A percentile compares a stretch with the other conserved stretches of the same genome.
Conservation (phyloP, 768 basidiomycete species). For the Dioszegia aurantiaca region DNA sequence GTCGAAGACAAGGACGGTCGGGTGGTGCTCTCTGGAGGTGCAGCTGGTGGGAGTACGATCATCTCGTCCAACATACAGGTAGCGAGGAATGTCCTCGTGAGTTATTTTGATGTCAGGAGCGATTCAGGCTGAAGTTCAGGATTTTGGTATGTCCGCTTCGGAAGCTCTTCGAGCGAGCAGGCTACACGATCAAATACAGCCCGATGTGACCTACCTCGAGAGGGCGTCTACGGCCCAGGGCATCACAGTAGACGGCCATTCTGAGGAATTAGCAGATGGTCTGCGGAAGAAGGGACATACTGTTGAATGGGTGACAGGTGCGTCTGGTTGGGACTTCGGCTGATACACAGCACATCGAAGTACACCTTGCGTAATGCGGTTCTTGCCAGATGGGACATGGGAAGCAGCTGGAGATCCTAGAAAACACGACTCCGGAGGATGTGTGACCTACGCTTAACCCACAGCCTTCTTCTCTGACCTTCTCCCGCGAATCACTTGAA, state of each 20-base stretch:
- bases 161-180: constrained; percentile 32
- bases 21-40: constrained; percentile 33
- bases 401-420: constrained; percentile 27
- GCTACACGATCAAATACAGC: constrained; percentile 44
- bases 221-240: constrained; percentile 14
- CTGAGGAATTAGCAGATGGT: constrained; percentile 25
- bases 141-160: constrained; percentile 31
- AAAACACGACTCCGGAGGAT: constrained; percentile 18
- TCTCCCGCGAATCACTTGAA: too few species aligned
- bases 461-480: too few species aligned
- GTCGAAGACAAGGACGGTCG: constrained; percentile 26
- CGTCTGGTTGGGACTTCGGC: constrained; percentile 7
- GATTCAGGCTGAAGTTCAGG: constrained; percentile 14
- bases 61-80: constrained; percentile 43
- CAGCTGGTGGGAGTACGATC: constrained; percentile 45
- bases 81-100: constrained; percentile 36
- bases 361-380: constrained; percentile 29
- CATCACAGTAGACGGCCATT: constrained; percentile 27
- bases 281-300: constrained; percentile 34
- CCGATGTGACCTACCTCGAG: constrained; percentile 34
- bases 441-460: neutral
- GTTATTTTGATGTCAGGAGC: neutral
- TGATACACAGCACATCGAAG: constrained; percentile 26
- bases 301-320: constrained; percentile 33
- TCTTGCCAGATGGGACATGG: constrained; percentile 24